Percentiles rank a stretch among this genome's conserved stretches.
Conservation (phyloP, 106 monocot genomes). For the Vanilla planifolia region DNA sequence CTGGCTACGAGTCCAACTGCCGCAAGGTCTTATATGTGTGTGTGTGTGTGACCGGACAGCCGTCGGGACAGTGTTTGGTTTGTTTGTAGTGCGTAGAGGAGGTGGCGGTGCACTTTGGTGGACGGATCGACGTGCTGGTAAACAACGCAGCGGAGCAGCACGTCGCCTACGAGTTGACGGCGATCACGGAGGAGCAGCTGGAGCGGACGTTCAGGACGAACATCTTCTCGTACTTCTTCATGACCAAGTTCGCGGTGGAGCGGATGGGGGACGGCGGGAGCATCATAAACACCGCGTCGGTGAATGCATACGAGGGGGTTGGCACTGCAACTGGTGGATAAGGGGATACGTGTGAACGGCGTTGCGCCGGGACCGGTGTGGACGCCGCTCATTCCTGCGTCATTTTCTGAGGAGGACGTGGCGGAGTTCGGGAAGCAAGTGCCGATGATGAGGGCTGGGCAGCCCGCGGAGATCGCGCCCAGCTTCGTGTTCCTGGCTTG, state of each 20-base stretch:
- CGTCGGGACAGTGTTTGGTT: no score
- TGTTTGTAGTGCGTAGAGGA: no score
- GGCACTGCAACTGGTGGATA: slow-evolving; percentile 42
- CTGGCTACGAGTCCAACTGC: slow-evolving; percentile 62
- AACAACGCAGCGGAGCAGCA: slow-evolving; percentile 78
- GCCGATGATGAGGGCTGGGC: slow-evolving; percentile 63
- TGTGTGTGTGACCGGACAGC: no score
- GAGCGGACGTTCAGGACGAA: slow-evolving; percentile 63
- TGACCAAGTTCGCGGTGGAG: slow-evolving; percentile 49
- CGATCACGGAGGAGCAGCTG: slow-evolving; percentile 46
- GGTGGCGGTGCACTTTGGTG: slow-evolving; percentile 33
- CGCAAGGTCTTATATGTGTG: no score
- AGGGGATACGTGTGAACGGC: slow-evolving; percentile 68
- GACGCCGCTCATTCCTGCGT: slow-evolving; percentile 72
- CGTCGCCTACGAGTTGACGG: slow-evolving; percentile 15
- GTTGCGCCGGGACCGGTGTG: slow-evolving; percentile 74
- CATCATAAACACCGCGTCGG: slow-evolving; percentile 65
- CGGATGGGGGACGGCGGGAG: slow-evolving; percentile 43
- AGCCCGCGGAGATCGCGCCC: slow-evolving; percentile 58
- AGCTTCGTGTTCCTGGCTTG: slow-evolving; percentile 51
- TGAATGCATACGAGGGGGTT: slow-evolving; percentile 62
- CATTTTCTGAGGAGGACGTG: slow-evolving; percentile 44
- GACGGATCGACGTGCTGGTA: slow-evolving; percentile 58
- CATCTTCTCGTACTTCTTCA: slow-evolving; percentile 60
- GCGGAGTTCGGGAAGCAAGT: slow-evolving; percentile 40